Percentiles rank a stretch among this genome's conserved stretches.
These are phyloP conservation scores for Fusarium burgessii DNA, from an alignment of 2,329 filamentous ascomycete genomes.

Conservation along the genomic window DNA sequence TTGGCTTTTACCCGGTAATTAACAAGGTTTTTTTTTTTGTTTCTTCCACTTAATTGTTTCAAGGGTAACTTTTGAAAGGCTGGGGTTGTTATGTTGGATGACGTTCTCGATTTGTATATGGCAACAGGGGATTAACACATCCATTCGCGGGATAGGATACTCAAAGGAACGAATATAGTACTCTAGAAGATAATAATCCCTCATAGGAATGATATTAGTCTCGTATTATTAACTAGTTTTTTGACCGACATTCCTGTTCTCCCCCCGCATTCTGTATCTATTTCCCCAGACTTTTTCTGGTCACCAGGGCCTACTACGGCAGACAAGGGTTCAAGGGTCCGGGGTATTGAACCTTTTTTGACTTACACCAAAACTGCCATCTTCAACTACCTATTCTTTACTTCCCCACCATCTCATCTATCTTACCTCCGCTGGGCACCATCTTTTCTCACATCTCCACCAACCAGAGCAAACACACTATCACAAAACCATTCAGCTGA, in stretches of 20 bases:
- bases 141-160: neutral
- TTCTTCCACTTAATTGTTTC: conserved; percentile 19
- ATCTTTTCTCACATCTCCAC: conserved; percentile 19
- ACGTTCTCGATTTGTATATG: conserved; percentile 4
- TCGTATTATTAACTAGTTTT: neutral
- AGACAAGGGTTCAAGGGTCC: conserved; percentile 14
- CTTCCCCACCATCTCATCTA: conserved; percentile 24
- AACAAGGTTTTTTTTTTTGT: conserved; percentile 6
- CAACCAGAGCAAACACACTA: conserved; percentile 26
- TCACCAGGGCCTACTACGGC: conserved; percentile 12
- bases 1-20: neutral
- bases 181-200: neutral
- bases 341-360: conserved; percentile 5
- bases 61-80: neutral
- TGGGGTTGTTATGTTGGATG: conserved; percentile 23
- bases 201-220: neutral
- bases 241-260: conserved; percentile 5
- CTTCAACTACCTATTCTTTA: conserved; percentile 10
- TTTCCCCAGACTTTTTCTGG: conserved; percentile 10
- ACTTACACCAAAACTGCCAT: neutral
- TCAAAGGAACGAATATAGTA: neutral
- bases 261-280: conserved; percentile 3
- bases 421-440: too few relatives aligned
- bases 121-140: neutral
- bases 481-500: conserved; percentile 32